Evolutionary conservation across 176 grass and related monocot species (phyloP).

Genomic region (Eleusine indica): DNA sequence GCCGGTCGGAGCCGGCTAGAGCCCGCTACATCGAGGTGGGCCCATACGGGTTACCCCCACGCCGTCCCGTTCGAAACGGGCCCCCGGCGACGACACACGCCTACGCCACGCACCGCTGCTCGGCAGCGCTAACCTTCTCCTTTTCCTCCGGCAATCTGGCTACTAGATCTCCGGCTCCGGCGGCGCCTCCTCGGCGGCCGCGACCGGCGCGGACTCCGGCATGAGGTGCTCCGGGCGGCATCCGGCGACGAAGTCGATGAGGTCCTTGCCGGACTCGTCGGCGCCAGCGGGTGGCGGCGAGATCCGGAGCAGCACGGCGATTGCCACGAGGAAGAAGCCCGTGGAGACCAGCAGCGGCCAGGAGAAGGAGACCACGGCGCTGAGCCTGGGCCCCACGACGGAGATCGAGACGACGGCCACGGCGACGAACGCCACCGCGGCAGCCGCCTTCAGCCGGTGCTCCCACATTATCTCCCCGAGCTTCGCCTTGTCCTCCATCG

Average conservation of each 20-base stretch:
- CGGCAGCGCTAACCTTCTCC: background rate
- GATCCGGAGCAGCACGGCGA: constrained; percentile 72
- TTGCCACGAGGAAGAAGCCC: constrained; percentile 58
- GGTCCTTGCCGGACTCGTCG: constrained; percentile 61
- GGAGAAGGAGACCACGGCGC: constrained; percentile 69
- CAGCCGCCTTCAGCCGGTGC: constrained; percentile 50
- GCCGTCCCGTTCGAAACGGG: background rate
- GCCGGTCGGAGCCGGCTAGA: background rate
- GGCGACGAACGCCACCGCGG: constrained; percentile 55
- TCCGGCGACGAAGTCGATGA: constrained; percentile 75
- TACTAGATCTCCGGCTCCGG: constrained; percentile 52
- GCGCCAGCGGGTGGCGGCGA: constrained; percentile 59
- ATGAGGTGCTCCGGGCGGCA: constrained; percentile 40
- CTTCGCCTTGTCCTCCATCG: constrained; percentile 51
- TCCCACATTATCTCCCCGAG: constrained; percentile 62
- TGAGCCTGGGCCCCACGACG: constrained; percentile 45
- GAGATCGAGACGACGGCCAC: constrained; percentile 55
- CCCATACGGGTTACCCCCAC: constrained; percentile 23
- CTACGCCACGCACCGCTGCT: background rate
- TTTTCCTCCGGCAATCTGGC: background rate
- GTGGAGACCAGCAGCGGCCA: constrained; percentile 82
- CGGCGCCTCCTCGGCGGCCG: constrained; percentile 34
- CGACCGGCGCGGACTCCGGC: background rate
- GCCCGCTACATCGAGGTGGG: constrained; percentile 16
- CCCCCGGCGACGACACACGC: constrained; percentile 2